These are phyloP conservation scores for Limtongozyma cylindracea DNA, from an alignment of 805 yeast species.

Conservation along the genomic window DNA sequence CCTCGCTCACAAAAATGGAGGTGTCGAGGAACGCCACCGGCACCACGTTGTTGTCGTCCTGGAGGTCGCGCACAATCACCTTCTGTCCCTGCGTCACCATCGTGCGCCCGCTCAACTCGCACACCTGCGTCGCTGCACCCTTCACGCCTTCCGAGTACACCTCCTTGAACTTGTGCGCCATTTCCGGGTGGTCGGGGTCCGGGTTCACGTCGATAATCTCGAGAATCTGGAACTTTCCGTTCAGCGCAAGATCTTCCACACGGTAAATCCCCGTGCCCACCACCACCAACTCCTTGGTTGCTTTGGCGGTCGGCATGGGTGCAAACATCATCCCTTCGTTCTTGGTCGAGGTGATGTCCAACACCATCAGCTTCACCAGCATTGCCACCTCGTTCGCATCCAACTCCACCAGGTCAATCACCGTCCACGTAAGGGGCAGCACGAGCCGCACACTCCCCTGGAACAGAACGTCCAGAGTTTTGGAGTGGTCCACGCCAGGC, in stretches of 20 bases:
- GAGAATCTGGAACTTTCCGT: conserved; percentile 51
- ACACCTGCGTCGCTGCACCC: conserved; percentile 62
- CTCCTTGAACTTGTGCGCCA: conserved; percentile 53
- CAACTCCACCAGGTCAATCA: conserved; percentile 43
- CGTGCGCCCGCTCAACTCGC: conserved; percentile 65
- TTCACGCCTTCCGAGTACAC: conserved; percentile 47
- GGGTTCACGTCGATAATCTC: conserved; percentile 73
- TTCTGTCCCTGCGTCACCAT: conserved; percentile 75
- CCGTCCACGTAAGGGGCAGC: conserved; percentile 54
- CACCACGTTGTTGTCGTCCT: conserved; percentile 55
- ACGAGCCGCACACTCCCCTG: conserved; percentile 38
- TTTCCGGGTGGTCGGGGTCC: conserved; percentile 70
- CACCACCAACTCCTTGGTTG: conserved; percentile 40
- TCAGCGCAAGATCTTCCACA: conserved; percentile 58
- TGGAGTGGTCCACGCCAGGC: conserved; percentile 24
- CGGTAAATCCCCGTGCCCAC: conserved; percentile 59
- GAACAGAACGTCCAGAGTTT: conserved; percentile 28
- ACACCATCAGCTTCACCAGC: conserved; percentile 23
- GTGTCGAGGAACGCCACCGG: conserved; percentile 89
- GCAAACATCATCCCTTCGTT: too few species aligned
- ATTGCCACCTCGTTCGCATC: conserved; percentile 43
- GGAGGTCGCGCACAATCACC: conserved; percentile 53
- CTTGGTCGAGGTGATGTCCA: conserved; percentile 18
- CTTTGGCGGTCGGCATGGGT: too few species aligned
- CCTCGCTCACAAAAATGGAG: conserved; percentile 53